A percentile compares a stretch with the other conserved stretches of the same genome.
Evolutionary conservation across 179 eudicot species (phyloP).

Genomic region (Drosera spatulata): DNA sequence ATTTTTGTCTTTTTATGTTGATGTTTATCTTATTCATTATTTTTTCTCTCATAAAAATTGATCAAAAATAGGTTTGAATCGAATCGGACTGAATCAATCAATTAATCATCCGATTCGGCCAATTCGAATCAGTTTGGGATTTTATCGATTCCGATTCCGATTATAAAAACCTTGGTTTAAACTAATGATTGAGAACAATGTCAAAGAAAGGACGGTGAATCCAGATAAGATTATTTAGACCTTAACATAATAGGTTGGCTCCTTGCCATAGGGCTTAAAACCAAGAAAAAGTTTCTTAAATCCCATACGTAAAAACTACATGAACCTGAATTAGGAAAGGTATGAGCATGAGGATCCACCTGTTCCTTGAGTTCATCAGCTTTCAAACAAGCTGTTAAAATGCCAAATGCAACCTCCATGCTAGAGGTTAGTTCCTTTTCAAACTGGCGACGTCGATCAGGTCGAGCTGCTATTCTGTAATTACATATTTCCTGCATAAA

Average conservation of each 20-base stretch:
- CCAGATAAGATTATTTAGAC: not conserved
- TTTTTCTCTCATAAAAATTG: too few relatives aligned
- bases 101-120: too few relatives aligned
- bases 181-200: too few relatives aligned
- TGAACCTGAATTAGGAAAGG: not conserved
- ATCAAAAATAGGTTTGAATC: too few relatives aligned
- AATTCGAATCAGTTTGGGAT: too few relatives aligned
- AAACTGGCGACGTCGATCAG: slow-evolving; percentile 88
- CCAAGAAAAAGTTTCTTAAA: not conserved
- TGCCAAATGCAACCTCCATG: slow-evolving; percentile 61
- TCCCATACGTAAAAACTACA: not conserved
- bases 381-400: slow-evolving; percentile 81
- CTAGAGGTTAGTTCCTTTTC: slow-evolving; percentile 83
- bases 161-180: too few relatives aligned
- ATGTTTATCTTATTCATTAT: too few relatives aligned
- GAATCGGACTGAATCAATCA: too few relatives aligned
- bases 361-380: slow-evolving; percentile 81
- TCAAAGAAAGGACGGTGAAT: not conserved
- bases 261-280: too few relatives aligned
- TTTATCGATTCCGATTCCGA: too few relatives aligned
- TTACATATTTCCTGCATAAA: slow-evolving; percentile 67
- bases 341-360: slow-evolving; percentile 33
- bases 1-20: too few relatives aligned
- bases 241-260: not conserved
- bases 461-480: slow-evolving; percentile 93